These are phyloP conservation scores for Hydrangea macrophylla DNA, from an alignment of 148 eudicot genomes.

Conservation along the genomic window DNA sequence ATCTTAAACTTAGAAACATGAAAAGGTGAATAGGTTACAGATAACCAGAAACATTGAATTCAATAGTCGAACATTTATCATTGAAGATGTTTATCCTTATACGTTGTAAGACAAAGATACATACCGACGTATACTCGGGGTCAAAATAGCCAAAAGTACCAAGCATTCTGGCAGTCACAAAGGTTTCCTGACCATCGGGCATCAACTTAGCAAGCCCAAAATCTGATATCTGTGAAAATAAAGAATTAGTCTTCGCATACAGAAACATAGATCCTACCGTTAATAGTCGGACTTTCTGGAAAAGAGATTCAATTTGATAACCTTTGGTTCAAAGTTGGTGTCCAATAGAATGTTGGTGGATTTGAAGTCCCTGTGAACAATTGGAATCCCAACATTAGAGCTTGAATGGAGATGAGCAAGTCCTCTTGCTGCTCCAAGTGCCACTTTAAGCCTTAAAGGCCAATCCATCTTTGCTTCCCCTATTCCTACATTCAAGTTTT, in stretches of 20 bases:
- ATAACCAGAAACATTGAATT: too few relatives aligned
- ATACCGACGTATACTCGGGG: conserved; percentile 91
- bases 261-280: background rate
- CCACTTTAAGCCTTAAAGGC: conserved; percentile 86
- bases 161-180: conserved; percentile 74
- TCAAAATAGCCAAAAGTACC: conserved; percentile 96
- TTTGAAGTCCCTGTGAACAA: conserved; percentile 93
- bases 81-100: too few relatives aligned
- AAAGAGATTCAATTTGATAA: conserved; percentile 18
- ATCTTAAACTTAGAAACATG: background rate
- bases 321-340: conserved; percentile 84
- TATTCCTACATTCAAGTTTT: conserved; percentile 28
- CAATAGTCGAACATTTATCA: too few relatives aligned
- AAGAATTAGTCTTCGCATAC: background rate
- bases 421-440: conserved; percentile 92
- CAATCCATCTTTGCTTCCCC: conserved; percentile 83
- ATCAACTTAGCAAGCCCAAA: conserved; percentile 94
- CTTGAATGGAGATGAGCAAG: conserved; percentile 94
- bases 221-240: conserved; percentile 68
- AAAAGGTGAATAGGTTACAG: background rate
- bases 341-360: conserved; percentile 86
- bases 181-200: conserved; percentile 89
- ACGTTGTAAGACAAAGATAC: conserved; percentile 11
- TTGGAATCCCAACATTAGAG: conserved; percentile 87
- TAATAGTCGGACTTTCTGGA: too few relatives aligned